phyloP scores from a whole-genome alignment of 2,329 filamentous ascomycete genomes.

The Pseudogymnoascus sp. region DNA sequence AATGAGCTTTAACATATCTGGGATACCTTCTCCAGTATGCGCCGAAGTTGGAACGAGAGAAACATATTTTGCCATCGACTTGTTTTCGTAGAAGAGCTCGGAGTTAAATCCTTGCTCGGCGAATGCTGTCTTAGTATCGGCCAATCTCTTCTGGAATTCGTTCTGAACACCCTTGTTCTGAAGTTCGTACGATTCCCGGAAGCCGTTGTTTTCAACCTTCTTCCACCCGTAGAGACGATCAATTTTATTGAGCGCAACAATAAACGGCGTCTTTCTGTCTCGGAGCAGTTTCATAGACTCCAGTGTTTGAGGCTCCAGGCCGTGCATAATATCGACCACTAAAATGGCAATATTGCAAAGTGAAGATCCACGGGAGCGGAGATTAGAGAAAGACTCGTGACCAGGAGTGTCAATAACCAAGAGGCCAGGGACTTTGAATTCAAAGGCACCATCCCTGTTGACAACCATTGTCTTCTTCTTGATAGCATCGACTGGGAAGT shows the following conservation, averaged over 20 bases:
- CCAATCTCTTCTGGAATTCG: slow-evolving; percentile 85
- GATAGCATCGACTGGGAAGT: slow-evolving; percentile 93
- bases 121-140: slow-evolving; percentile 88
- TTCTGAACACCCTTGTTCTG: slow-evolving; percentile 91
- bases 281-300: slow-evolving; percentile 94
- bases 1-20: slow-evolving; percentile 96
- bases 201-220: slow-evolving; percentile 96
- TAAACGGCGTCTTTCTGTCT: slow-evolving; percentile 93
- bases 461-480: slow-evolving; percentile 88
- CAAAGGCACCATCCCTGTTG: slow-evolving; percentile 81
- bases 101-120: slow-evolving; percentile 97
- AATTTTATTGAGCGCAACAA: slow-evolving; percentile 98
- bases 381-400: slow-evolving; percentile 99
- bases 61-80: slow-evolving; percentile 87
- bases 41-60: slow-evolving; percentile 97
- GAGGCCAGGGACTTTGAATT: slow-evolving; percentile 96
- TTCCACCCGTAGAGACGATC: slow-evolving; percentile 99
- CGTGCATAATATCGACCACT: slow-evolving; percentile 99
- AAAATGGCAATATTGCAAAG: slow-evolving; percentile 99
- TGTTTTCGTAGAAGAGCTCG: slow-evolving; percentile 95
- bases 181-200: slow-evolving; percentile 81
- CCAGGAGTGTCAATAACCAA: slow-evolving; percentile 96
- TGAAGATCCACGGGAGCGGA: slow-evolving; percentile 92
- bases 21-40: slow-evolving; percentile 97
- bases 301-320: slow-evolving; percentile 90